Base-by-base conservation (phyloP, 2,329 filamentous ascomycete species). In the Aspergillus vadensis region DNA sequence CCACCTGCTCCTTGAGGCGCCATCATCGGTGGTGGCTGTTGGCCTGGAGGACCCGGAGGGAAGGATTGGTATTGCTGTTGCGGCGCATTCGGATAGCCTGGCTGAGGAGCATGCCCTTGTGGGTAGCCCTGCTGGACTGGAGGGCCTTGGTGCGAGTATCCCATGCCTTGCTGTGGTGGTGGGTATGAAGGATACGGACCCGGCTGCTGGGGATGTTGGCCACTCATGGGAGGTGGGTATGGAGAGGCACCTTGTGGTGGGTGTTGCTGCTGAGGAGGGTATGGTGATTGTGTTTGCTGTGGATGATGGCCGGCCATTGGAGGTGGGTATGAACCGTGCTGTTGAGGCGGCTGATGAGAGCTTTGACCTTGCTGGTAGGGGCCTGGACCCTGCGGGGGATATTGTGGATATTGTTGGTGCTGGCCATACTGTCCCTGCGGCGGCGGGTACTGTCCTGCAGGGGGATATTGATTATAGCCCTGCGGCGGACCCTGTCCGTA, bases 21-120 rank as follows among this genome's bases (percentile, higher is more conserved):
- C 60, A 14, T 54, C 60, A 27, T 60, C 55, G 49, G 54, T 7
- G 56, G 44, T 8, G 19, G 44, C 5, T 21, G 52, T 43, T 59
- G 59, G 21, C 56, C 59, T 17, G 51, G 57, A 3, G 53, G 47
- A 3, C 49, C 58, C 9, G 61, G 62, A 3, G 56, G 48, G 55
- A 52, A 62, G 59, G 3, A 41, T 38, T 54, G 57, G 2, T 27
- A 41, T 19, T 39, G 49, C 5, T 59, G 57, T 25, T 54, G 50
- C 8, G 12, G 56, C 12, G 30, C 10, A 36, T 36, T 36, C 32
- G 32, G 57, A 15, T 44, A 30, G 15, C 52, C 55, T 23, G 48
- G 55, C 15, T 59, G 55, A 17, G 50, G 43, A 6, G 36, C 30
- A 21, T 59, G 32, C 17, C 32, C 27, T 23, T 53, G 32, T 36